Conservation (phyloP, 176 grass and related monocot species). For the Triticum urartu region DNA sequence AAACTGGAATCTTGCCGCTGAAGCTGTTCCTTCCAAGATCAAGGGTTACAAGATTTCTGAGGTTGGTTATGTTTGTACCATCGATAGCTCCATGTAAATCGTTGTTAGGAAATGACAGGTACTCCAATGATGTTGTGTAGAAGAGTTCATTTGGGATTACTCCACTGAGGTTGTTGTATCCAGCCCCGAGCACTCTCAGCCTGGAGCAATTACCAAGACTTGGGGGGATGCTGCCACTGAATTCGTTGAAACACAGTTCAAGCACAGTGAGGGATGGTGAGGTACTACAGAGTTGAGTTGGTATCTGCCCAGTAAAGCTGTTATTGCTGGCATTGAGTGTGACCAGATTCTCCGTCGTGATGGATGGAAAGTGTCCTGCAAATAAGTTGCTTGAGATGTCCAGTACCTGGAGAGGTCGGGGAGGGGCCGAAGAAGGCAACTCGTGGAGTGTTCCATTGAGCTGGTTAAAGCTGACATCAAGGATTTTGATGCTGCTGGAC, state of each 20-base stretch:
- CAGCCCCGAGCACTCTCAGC: conserved; percentile 16
- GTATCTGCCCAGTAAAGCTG: conserved; percentile 36
- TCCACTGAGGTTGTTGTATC: conserved; percentile 29
- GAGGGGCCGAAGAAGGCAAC: neutral
- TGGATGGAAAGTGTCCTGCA: conserved; percentile 16
- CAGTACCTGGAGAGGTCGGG: conserved; percentile 4
- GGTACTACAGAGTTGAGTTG: conserved; percentile 15
- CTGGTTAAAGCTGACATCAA: conserved; percentile 46
- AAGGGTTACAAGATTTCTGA: conserved; percentile 3
- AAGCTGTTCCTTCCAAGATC: conserved; percentile 31
- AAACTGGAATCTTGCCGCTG: neutral
- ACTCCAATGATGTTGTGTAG: neutral
- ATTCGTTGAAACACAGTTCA: conserved; percentile 17
- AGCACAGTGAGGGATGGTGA: neutral
- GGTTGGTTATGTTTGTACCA: neutral
- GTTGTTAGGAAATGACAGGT: conserved; percentile 23
- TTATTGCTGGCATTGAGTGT: conserved; percentile 41
- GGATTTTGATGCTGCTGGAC: neutral
- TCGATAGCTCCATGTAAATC: neutral
- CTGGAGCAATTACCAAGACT: conserved; percentile 16
- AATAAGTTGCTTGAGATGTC: conserved; percentile 50
- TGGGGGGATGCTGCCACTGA: neutral
- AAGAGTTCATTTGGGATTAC: conserved; percentile 31
- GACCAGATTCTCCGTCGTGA: neutral
- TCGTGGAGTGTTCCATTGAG: neutral